Conservation (phyloP, 176 grass and related monocot genomes). For the Carex littledalei region DNA sequence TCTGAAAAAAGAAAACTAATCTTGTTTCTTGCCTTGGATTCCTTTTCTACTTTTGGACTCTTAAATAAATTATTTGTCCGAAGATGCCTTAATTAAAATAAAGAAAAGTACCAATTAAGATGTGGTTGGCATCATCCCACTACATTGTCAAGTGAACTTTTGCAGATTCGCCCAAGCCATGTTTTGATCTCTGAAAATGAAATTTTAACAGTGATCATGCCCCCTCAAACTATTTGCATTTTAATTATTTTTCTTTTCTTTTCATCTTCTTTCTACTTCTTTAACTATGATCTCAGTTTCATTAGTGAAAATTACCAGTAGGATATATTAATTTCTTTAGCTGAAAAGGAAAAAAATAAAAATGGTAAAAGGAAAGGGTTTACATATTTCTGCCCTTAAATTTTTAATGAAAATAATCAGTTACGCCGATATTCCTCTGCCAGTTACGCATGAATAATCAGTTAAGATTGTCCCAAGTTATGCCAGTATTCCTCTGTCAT, state of each 20-base stretch:
- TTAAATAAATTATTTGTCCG: neutral
- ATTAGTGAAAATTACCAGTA: too few species aligned
- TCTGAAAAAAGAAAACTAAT: neutral
- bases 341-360: too few species aligned
- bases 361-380: too few species aligned
- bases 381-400: too few species aligned
- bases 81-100: neutral
- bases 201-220: neutral
- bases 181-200: neutral
- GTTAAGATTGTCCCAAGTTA: too few species aligned
- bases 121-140: conserved; percentile 7
- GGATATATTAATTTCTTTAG: too few species aligned
- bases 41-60: neutral
- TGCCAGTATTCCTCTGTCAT: too few species aligned
- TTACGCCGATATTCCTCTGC: too few species aligned
- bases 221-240: neutral
- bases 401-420: too few species aligned
- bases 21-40: neutral
- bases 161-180: neutral
- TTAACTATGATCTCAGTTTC: too few species aligned
- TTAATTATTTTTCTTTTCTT: neutral
- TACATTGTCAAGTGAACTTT: conserved; percentile 7
- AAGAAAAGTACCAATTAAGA: neutral
- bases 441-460: too few species aligned
- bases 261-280: neutral